A percentile compares a stretch with the other conserved stretches of the same genome.
Conservation (phyloP, 768 basidiomycete genomes). For the Daedaleopsis sinensis region DNA sequence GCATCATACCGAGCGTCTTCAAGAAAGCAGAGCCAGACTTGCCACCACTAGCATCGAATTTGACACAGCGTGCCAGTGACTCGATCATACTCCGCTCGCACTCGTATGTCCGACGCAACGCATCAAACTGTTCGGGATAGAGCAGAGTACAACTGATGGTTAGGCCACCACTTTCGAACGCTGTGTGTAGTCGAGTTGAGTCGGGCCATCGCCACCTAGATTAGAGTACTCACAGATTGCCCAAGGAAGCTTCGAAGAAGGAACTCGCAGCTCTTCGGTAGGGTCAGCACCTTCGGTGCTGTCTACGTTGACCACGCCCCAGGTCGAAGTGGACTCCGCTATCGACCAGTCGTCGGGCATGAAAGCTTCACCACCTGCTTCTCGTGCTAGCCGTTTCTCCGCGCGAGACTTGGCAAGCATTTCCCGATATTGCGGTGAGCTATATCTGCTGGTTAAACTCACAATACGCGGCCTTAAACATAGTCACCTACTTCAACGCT, state of each 20-base stretch:
- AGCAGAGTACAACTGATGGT: constrained; percentile 93
- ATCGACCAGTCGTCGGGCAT: constrained; percentile 91
- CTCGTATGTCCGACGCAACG: constrained; percentile 87
- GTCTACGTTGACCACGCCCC: constrained; percentile 91
- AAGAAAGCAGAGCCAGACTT: constrained; percentile 97
- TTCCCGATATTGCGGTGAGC: constrained; percentile 82
- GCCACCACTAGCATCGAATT: constrained; percentile 95
- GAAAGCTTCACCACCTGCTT: constrained; percentile 73
- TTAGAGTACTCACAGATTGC: constrained; percentile 62
- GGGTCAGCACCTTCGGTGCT: constrained; percentile 65
- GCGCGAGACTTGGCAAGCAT: constrained; percentile 77
- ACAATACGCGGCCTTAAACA: not conserved
- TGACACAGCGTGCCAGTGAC: constrained; percentile 89
- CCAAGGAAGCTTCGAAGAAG: constrained; percentile 82
- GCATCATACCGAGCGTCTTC: constrained; percentile 80
- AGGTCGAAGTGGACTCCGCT: constrained; percentile 84
- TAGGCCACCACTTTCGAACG: constrained; percentile 87
- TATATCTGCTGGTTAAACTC: constrained; percentile 33
- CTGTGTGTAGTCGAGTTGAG: constrained; percentile 41
- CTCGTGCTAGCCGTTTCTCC: constrained; percentile 70
- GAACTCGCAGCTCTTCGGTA: constrained; percentile 73
- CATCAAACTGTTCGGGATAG: constrained; percentile 97
- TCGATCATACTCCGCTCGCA: constrained; percentile 95
- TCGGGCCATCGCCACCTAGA: not conserved
- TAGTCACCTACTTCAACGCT: constrained; percentile 68